Base-by-base conservation (phyloP, 306 rosid genomes). In the Vicia faba region DNA sequence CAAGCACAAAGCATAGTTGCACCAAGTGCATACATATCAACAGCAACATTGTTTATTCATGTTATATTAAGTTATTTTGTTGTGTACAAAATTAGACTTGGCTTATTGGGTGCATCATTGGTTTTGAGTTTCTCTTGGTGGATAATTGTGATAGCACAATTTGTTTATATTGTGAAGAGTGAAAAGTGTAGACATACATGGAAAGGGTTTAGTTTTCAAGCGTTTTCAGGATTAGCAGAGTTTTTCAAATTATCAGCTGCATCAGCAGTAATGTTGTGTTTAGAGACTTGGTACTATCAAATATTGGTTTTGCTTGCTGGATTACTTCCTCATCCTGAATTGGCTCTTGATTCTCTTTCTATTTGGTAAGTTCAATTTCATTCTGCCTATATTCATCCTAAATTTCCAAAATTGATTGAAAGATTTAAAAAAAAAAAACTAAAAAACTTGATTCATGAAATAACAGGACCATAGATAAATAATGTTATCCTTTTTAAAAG, bases 1-100 rank as follows among this genome's bases (percentile, higher is more conserved):
- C 97, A 91, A 8, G 78, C 97, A 2, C 97, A 91, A n/a, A 88
- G 96, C 85, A 84, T 91, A 14, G 95, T 88, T 12, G 79, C 84
- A 0, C 97, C 97, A 0, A 91, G 97, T 25, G 95, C 97, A 0
- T 88, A 82, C n/a, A 91, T 91, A 13, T 88, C 97, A 10, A 0
- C 73, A 0, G 85, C 70, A 11, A 83, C 95, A n/a, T 70, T 91
- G 13, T 28, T 54, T 3, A 0, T 88, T 1, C 97, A 91, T 59
- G 14, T 88, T 0, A 3, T 57, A 66, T 5, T 91, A 3, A 91
- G 81, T 46, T 91, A 88, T 84, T 18, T 83, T 18, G 88, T 68
- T 0, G 86, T 88, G 50, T 86, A 79, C 59, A 20, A 76, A n/a
- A 11, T 88, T 0, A 81, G 91, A 38, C 75, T 91, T 0, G 95